A percentile compares a stretch with the other conserved stretches of the same genome.
phyloP scores from a whole-genome alignment of 2,329 filamentous ascomycete species.

The Aspergillus unguis region DNA sequence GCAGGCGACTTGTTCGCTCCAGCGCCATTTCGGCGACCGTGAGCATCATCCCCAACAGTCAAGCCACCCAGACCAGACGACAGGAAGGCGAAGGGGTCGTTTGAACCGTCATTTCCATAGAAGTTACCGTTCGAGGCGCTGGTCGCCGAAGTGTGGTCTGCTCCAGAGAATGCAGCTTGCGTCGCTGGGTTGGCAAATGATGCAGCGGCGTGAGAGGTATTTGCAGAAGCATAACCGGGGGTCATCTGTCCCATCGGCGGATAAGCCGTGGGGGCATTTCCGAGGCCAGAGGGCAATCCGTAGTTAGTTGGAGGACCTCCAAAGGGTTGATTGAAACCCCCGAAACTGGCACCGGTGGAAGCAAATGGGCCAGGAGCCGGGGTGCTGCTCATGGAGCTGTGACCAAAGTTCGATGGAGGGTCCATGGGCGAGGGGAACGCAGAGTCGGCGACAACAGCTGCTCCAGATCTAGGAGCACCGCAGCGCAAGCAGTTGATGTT shows the following conservation, averaged over 20 bases:
- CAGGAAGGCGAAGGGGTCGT: conserved; percentile 64
- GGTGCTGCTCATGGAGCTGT: conserved; percentile 80
- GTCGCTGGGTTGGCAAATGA: conserved; percentile 91
- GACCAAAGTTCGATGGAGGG: conserved; percentile 73
- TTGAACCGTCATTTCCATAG: conserved; percentile 54
- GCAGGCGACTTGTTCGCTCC: conserved; percentile 47
- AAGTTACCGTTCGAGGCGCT: conserved; percentile 73
- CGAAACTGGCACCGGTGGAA: conserved; percentile 65
- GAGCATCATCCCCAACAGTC: conserved; percentile 50
- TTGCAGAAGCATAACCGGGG: conserved; percentile 73
- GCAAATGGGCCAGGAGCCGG: conserved; percentile 75
- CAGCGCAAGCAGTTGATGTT: conserved; percentile 97
- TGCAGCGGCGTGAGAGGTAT: conserved; percentile 75
- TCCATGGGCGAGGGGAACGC: conserved; percentile 91
- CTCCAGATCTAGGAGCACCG: conserved; percentile 88
- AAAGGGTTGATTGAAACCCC: conserved; percentile 72
- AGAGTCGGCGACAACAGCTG: conserved; percentile 90
- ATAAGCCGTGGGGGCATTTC: conserved; percentile 74
- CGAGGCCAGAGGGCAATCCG: conserved; percentile 79
- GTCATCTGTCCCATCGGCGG: conserved; percentile 66
- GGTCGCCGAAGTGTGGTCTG: conserved; percentile 74
- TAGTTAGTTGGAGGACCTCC: conserved; percentile 80
- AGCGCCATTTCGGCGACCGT: conserved; percentile 45
- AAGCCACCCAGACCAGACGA: conserved; percentile 58
- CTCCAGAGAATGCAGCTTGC: conserved; percentile 89